Evolutionary conservation across 306 rosid species (phyloP), one percentile per base, ranked within the genome.

Genomic region (Rosa rugosa): DNA sequence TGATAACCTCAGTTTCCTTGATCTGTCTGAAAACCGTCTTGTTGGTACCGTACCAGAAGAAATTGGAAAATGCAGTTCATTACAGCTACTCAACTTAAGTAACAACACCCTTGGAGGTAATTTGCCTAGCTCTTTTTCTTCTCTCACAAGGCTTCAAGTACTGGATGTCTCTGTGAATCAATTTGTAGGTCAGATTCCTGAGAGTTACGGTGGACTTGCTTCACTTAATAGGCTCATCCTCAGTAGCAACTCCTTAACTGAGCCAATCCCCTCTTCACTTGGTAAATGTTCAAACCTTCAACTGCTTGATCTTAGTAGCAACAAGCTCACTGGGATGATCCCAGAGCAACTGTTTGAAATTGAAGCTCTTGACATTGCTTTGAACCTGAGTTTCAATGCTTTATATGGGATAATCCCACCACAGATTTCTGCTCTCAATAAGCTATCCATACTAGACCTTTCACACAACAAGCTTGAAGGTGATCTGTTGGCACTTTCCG

Each of bases 51-150:
- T 94, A 3, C 98, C 98, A 10, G 51, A 62, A 47, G 90, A 91
- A 85, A 79, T 94, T 63, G 91, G 97, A 17, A 85, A 88, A 18
- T 94, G 98, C 76, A 83, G 75, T 11, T 87, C 81, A 20, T 80
- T 94, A n/a, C 96, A 94, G 85, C 90, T 91, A 90, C 79, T 94
- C 76, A 92, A 90, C 84, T 88, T 94, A 5, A 91, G 97, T 82
- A 90, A 91, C 60, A 94, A 94, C 87, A 86, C 89, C 11, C 87
- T 94, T 77, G 85, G 89, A 38, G 97, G 94, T 22, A 77, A 75
- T 71, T 84, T 91, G 81, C 94, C 92, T 44, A 77, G 71, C 71
- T 84, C 84, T 69, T 77, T 94, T 60, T 85, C 96, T 69, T 88
- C 91, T 53, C 87, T 94, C 60, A 80, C 86, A 41, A 83, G 83